A percentile compares a stretch with the other conserved stretches of the same genome.
Conservation (phyloP, 345 rosid species). For the Boechera stricta region DNA sequence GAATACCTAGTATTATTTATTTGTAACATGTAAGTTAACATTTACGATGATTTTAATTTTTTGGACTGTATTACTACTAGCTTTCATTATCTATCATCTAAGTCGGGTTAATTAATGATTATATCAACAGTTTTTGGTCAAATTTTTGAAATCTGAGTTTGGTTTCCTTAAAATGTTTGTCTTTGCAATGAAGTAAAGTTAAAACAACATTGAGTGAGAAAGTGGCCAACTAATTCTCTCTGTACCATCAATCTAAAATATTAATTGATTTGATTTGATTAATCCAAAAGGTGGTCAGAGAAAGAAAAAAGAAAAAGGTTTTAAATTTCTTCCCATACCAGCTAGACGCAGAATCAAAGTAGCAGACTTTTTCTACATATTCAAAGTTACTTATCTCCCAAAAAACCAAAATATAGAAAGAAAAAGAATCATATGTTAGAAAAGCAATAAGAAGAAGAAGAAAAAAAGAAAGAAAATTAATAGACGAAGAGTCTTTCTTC, state of each 20-base stretch:
- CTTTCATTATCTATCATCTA: slow-evolving; percentile 27
- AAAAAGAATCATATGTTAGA: neutral
- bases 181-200: slow-evolving; percentile 48
- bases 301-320: slow-evolving; percentile 17
- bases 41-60: neutral
- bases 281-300: slow-evolving; percentile 42
- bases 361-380: slow-evolving; percentile 39
- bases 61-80: neutral
- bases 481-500: slow-evolving; percentile 27
- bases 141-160: slow-evolving; percentile 1
- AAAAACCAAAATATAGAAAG: neutral
- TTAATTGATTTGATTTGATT: slow-evolving; percentile 22
- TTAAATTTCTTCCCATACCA: slow-evolving; percentile 37
- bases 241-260: slow-evolving; percentile 31
- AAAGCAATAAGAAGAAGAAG: slow-evolving; percentile 32
- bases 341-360: slow-evolving; percentile 44
- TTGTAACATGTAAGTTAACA: slow-evolving; percentile 8
- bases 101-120: slow-evolving; percentile 23
- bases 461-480: neutral
- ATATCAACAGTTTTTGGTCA: slow-evolving; percentile 1
- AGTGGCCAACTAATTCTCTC: slow-evolving; percentile 60
- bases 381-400: slow-evolving; percentile 22
- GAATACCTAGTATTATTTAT: neutral
- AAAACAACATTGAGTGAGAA: slow-evolving; percentile 50
- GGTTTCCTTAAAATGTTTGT: slow-evolving; percentile 34